Evolutionary conservation across 768 basidiomycete genomes (phyloP), one percentile per base, ranked within the genome.

Genomic region (Russula sp.): DNA sequence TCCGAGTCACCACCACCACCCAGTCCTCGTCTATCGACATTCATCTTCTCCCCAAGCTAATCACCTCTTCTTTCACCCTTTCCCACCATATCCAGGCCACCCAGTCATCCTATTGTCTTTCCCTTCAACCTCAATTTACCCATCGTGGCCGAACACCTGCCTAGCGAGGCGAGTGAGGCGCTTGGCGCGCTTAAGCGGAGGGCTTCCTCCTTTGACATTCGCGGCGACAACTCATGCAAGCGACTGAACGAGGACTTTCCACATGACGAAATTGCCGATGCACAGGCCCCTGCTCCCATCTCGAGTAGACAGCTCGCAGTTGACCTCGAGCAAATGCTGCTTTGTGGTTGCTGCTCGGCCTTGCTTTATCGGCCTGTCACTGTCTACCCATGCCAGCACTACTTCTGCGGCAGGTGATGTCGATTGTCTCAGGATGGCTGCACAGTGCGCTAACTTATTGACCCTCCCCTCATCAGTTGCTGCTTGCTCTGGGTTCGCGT

Each of bases 321-420:
- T 47, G 82, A 87, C 67, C 75, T 91, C 58, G 82, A 80, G 32
- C 79, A 88, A 70, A 89, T 91, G 71, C 79, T 93, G 45, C 86
- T 90, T 94, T n/a, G 91, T 68, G 91, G 89, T 22, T 93, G 91
- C 71, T 94, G 91, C 73, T 82, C 89, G 18, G 91, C 84, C 62
- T 78, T 94, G 48, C 85, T 89, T 62, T 91, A 94, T 74, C 79
- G 83, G 63, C 91, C 91, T 3, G 91, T 94, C 16, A 77, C 91
- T 34, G 88, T 94, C 56, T 79, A 82, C 40, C 91, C 91, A 35
- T 94, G 91, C 72, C 89, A 92, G 68, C 91, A 94, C 78, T 91
- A 89, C 79, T 93, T 92, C 71, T 94, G 91, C 70, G 91, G 91
- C 73, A 91, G 91, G 89, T 91, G 74, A 62, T 76, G 68, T 54